phyloP scores from a whole-genome alignment of 2,329 filamentous ascomycete species.

The Decorospora gaudefroyi region DNA sequence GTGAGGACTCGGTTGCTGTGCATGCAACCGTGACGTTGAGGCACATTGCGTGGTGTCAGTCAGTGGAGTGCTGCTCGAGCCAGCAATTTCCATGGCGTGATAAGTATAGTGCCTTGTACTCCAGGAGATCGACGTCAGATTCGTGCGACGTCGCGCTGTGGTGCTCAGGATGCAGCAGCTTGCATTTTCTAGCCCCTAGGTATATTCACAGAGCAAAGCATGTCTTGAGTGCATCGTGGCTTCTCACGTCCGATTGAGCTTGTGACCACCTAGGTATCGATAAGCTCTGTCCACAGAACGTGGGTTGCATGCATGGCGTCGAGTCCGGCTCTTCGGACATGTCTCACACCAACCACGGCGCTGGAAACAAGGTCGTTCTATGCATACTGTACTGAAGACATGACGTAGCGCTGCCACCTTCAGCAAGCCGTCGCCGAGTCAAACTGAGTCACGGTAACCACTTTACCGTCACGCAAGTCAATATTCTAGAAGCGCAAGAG shows the following conservation, averaged over 20 bases:
- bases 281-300: background rate
- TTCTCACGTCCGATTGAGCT: background rate
- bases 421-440: constrained; percentile 13
- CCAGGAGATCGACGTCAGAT: background rate
- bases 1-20: constrained; percentile 10
- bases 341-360: constrained; percentile 23
- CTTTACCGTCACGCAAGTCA: constrained; percentile 11
- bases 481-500: background rate
- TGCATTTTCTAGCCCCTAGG: no score
- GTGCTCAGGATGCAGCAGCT: background rate
- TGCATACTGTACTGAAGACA: constrained; percentile 5
- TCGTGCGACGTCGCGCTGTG: background rate
- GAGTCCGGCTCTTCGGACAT: constrained; percentile 10
- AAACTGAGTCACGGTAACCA: constrained; percentile 24
- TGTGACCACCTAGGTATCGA: background rate
- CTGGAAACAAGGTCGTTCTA: constrained; percentile 11
- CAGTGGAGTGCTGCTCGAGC: background rate
- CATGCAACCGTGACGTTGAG: background rate
- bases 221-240: no score
- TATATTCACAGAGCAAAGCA: no score
- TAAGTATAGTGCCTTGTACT: background rate
- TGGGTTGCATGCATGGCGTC: background rate
- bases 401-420: background rate
- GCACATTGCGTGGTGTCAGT: background rate
- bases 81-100: background rate